These are phyloP conservation scores for Calonectria pauciramosa DNA, from an alignment of 2,329 filamentous ascomycete genomes.

Conservation along the genomic window DNA sequence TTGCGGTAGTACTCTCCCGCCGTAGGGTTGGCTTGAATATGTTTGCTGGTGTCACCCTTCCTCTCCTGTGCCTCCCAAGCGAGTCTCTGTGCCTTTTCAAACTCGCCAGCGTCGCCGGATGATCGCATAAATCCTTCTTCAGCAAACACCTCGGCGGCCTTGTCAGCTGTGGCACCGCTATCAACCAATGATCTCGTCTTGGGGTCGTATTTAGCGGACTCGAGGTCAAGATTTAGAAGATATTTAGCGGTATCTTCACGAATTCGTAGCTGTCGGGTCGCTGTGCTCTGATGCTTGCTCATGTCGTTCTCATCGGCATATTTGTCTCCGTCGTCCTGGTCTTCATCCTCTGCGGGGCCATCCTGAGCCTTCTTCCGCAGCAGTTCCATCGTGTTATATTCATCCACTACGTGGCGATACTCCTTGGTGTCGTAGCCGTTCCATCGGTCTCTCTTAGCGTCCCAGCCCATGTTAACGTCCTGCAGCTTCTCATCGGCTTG, in stretches of 20 bases:
- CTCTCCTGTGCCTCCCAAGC: constrained; percentile 97
- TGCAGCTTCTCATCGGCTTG: constrained; percentile 91
- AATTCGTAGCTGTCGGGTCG: constrained; percentile 90
- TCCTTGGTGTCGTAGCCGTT: constrained; percentile 96
- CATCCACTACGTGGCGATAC: constrained; percentile 88
- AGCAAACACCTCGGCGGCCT: constrained; percentile 85
- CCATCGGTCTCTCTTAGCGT: constrained; percentile 97
- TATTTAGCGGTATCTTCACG: constrained; percentile 99
- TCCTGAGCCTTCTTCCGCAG: constrained; percentile 71
- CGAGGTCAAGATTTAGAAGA: constrained; percentile 91
- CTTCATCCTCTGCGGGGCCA: constrained; percentile 63
- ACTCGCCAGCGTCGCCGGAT: constrained; percentile 92
- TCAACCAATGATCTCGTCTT: constrained; percentile 95
- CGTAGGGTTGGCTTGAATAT: constrained; percentile 96
- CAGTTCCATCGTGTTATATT: constrained; percentile 88
- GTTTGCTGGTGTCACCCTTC: constrained; percentile 81
- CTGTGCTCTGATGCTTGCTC: constrained; percentile 92
- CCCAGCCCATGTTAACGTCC: constrained; percentile 91
- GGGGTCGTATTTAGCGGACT: constrained; percentile 97
- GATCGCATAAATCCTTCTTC: constrained; percentile 93
- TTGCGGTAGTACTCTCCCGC: constrained; percentile 88
- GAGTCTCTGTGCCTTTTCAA: constrained; percentile 89
- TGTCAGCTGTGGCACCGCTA: constrained; percentile 83
- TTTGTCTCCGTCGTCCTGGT: constrained; percentile 73
- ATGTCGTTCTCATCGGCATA: constrained; percentile 98